Evolutionary conservation across 345 rosid genomes (phyloP).

Genomic region (Camelina laxa): DNA sequence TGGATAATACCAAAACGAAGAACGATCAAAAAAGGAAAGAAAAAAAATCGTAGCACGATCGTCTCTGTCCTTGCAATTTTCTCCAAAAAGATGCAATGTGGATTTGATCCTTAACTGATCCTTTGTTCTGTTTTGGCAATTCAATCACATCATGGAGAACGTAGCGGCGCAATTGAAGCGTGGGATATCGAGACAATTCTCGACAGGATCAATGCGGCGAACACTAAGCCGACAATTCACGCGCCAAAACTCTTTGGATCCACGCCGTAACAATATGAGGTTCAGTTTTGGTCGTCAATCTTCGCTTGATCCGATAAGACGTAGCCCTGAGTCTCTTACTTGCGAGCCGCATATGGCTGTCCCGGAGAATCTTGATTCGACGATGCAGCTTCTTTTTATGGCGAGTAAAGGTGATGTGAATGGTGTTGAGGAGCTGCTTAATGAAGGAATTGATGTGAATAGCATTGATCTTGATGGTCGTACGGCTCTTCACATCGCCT

Average conservation of each 20-base stretch:
- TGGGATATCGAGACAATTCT: slow-evolving; percentile 81
- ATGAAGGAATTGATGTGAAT: slow-evolving; percentile 80
- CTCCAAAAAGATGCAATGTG: slow-evolving; percentile 14
- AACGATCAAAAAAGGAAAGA: neutral
- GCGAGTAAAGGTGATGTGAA: slow-evolving; percentile 74
- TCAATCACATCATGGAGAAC: slow-evolving; percentile 53
- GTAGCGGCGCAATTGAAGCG: slow-evolving; percentile 65
- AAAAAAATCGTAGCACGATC: slow-evolving; percentile 19
- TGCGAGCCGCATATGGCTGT: slow-evolving; percentile 59
- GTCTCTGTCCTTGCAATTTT: neutral
- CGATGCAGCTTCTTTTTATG: slow-evolving; percentile 91
- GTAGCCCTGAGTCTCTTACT: slow-evolving; percentile 52
- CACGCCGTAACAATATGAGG: slow-evolving; percentile 67
- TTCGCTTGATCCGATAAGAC: slow-evolving; percentile 76
- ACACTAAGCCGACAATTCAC: slow-evolving; percentile 61
- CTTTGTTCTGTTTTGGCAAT: neutral
- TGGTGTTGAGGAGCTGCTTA: slow-evolving; percentile 78
- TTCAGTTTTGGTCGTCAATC: slow-evolving; percentile 91
- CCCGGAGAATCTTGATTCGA: slow-evolving; percentile 91
- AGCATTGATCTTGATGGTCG: slow-evolving; percentile 96
- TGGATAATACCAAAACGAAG: neutral
- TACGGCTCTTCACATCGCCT: slow-evolving; percentile 92
- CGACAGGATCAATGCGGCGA: slow-evolving; percentile 65
- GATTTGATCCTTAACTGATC: slow-evolving; percentile 25
- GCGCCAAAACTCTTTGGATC: slow-evolving; percentile 75